Evolutionary conservation across 371 early-diverging fungal genomes (phyloP).

Genomic region (Syncephalastrum monosporum): DNA sequence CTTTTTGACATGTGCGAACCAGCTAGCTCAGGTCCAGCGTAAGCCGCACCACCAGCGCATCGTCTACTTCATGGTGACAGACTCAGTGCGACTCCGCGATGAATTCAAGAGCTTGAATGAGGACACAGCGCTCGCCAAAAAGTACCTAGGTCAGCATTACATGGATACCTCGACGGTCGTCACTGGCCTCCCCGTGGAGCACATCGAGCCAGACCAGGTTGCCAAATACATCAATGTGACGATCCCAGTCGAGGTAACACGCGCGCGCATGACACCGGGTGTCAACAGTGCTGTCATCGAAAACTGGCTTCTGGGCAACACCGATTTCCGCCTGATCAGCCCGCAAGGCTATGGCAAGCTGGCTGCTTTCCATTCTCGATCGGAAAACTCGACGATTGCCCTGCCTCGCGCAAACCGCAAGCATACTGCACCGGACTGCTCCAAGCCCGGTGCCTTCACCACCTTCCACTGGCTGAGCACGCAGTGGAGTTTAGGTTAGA

Average conservation of each 20-base stretch:
- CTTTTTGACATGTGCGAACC: constrained; percentile 36
- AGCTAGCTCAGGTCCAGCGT: constrained; percentile 23
- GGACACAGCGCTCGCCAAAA: constrained; percentile 7
- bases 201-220: constrained; percentile 28
- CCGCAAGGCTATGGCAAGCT: constrained; percentile 44
- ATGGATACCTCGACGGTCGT: constrained; percentile 16
- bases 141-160: constrained; percentile 4
- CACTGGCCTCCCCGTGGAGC: constrained; percentile 32
- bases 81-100: constrained; percentile 23
- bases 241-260: constrained; percentile 15
- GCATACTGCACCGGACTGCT: constrained; percentile 22
- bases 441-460: constrained; percentile 19
- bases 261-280: constrained; percentile 28
- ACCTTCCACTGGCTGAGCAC: constrained; percentile 36
- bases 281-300: constrained; percentile 34
- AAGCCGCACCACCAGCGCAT: constrained; percentile 27
- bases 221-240: constrained; percentile 30
- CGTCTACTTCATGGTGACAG: constrained; percentile 35
- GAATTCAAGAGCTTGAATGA: constrained; percentile 30
- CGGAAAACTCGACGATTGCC: constrained; percentile 34
- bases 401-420: constrained; percentile 32
- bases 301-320: constrained; percentile 35
- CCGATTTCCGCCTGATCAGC: constrained; percentile 36
- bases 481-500: constrained; percentile 45
- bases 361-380: constrained; percentile 39